Evolutionary conservation across 1,284 basidiomycete species (phyloP).

Genomic region (Omphalotus olearius): DNA sequence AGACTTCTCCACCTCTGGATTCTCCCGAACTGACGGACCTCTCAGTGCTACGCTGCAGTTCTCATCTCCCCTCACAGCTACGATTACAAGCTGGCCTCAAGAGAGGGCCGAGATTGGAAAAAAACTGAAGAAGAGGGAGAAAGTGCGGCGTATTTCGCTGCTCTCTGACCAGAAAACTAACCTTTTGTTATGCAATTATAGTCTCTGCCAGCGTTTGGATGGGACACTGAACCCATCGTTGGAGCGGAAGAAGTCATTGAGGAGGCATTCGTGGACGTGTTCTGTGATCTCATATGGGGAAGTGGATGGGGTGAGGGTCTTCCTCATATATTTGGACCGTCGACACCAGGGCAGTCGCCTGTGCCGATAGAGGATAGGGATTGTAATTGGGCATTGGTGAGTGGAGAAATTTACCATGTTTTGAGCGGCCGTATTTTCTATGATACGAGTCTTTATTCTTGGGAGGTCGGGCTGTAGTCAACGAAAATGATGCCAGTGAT

Average conservation of each 20-base stretch:
- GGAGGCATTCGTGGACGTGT: constrained; percentile 84
- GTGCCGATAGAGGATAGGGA: constrained; percentile 53
- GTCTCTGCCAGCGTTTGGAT: constrained; percentile 73
- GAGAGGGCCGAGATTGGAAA: constrained; percentile 69
- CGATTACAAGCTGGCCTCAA: constrained; percentile 68
- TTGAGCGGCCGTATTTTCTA: constrained; percentile 33
- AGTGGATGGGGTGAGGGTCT: constrained; percentile 75
- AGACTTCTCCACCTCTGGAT: constrained; percentile 80
- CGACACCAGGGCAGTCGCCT: background rate
- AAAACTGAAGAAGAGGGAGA: constrained; percentile 81
- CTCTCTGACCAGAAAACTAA: background rate
- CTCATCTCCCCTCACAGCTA: constrained; percentile 45
- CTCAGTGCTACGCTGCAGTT: constrained; percentile 80
- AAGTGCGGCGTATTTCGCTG: constrained; percentile 24
- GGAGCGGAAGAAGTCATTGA: constrained; percentile 74
- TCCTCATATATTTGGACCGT: constrained; percentile 47
- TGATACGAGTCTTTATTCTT: no score
- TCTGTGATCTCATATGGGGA: constrained; percentile 81
- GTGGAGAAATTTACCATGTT: constrained; percentile 22
- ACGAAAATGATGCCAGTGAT: no score
- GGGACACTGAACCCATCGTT: constrained; percentile 80
- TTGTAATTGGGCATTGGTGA: constrained; percentile 88
- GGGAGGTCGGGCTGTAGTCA: no score
- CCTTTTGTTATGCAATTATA: background rate
- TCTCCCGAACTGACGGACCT: constrained; percentile 70